phyloP scores from a whole-genome alignment of 2,329 filamentous ascomycete species.

The Coniochaeta ligniaria region DNA sequence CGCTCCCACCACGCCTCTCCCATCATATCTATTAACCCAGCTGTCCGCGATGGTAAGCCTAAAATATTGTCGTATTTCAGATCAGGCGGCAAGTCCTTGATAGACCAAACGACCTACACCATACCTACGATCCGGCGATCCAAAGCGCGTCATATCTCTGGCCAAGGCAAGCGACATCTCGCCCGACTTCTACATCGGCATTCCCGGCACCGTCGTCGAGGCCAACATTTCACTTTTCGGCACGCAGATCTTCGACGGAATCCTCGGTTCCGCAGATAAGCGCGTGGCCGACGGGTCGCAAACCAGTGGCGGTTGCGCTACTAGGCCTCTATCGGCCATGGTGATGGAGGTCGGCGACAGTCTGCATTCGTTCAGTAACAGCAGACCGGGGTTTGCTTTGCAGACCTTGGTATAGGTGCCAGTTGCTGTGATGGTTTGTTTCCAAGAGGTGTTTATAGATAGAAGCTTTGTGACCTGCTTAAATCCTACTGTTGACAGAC shows the following conservation, averaged over 20 bases:
- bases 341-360: slow-evolving; percentile 23
- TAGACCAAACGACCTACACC: no score
- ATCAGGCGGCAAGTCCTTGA: no score
- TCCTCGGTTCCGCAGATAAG: slow-evolving; percentile 8
- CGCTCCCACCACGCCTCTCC: no score
- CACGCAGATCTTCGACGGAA: slow-evolving; percentile 2
- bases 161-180: slow-evolving; percentile 38
- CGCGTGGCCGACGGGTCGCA: neutral
- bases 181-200: slow-evolving; percentile 40
- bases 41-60: no score
- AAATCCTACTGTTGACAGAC: no score
- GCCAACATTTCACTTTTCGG: slow-evolving; percentile 20
- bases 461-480: no score
- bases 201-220: slow-evolving; percentile 40
- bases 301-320: slow-evolving; percentile 8
- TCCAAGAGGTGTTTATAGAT: no score
- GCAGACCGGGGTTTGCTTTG: no score
- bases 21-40: no score
- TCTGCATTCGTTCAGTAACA: slow-evolving; percentile 8
- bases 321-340: slow-evolving; percentile 7
- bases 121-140: slow-evolving; percentile 6
- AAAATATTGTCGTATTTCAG: no score
- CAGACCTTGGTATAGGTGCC: no score
- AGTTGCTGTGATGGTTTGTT: no score
- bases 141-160: slow-evolving; percentile 30